A percentile compares a stretch with the other conserved stretches of the same genome.
phyloP scores from a whole-genome alignment of 2,329 filamentous ascomycete genomes.

The Elsinoe ampelina region DNA sequence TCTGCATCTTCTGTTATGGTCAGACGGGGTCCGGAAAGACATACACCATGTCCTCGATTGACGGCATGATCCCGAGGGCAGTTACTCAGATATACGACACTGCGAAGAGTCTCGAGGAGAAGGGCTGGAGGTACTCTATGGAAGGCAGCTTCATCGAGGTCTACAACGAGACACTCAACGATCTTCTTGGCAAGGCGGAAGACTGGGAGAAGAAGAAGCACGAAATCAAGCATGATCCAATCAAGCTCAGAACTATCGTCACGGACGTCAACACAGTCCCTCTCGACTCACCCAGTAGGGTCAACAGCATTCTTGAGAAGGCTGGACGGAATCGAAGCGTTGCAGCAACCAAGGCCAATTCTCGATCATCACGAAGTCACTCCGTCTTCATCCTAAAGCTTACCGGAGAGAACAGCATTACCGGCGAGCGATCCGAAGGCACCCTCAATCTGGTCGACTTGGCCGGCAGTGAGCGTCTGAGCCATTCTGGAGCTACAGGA shows the following conservation, averaged over 20 bases:
- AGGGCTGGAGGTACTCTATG: constrained; percentile 91
- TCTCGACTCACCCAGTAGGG: constrained; percentile 69
- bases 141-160: constrained; percentile 94
- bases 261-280: constrained; percentile 68
- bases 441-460: constrained; percentile 93
- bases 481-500: constrained; percentile 77
- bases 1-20: constrained; percentile 97
- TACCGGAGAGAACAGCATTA: constrained; percentile 58
- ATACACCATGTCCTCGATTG: constrained; percentile 80
- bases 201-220: constrained; percentile 72
- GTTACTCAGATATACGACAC: constrained; percentile 91
- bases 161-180: constrained; percentile 95
- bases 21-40: constrained; percentile 97
- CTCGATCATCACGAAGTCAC: constrained; percentile 86
- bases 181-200: constrained; percentile 66
- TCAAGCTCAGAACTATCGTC: constrained; percentile 71
- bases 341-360: constrained; percentile 94
- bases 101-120: constrained; percentile 70
- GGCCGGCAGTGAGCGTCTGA: constrained; percentile 83
- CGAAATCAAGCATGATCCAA: constrained; percentile 79
- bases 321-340: constrained; percentile 83
- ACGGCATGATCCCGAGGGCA: constrained; percentile 92
- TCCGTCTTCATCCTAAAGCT: constrained; percentile 85
- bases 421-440: constrained; percentile 77
- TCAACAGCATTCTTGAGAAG: constrained; percentile 67